A percentile compares a stretch with the other conserved stretches of the same genome.
These are phyloP conservation scores for Thozetella sp. DNA, from an alignment of 495 filamentous ascomycete genomes.

Conservation along the genomic window DNA sequence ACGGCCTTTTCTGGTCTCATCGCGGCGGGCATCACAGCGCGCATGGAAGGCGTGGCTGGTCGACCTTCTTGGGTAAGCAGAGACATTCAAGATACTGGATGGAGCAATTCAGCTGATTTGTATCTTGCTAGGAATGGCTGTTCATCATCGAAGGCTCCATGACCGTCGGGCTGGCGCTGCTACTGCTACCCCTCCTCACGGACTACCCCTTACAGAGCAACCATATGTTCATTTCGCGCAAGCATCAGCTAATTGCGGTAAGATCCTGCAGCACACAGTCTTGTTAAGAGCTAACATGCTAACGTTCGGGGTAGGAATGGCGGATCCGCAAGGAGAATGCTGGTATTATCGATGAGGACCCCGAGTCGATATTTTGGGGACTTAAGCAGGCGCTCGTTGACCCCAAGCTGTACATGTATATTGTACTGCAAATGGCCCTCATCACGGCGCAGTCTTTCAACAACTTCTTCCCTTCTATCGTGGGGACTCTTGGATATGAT, in stretches of 20 bases:
- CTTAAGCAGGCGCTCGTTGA: slow-evolving; percentile 55
- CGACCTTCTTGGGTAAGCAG: slow-evolving; percentile 40
- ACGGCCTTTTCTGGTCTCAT: slow-evolving; percentile 57
- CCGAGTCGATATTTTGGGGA: slow-evolving; percentile 46
- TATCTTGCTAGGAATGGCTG: slow-evolving; percentile 55
- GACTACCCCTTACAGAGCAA: slow-evolving; percentile 57
- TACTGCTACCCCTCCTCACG: slow-evolving; percentile 30
- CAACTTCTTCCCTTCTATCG: slow-evolving; percentile 30
- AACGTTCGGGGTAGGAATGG: slow-evolving; percentile 37
- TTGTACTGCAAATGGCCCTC: slow-evolving; percentile 39
- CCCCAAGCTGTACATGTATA: slow-evolving; percentile 23
- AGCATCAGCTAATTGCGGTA: not conserved
- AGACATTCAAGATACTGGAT: not conserved
- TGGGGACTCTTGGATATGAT: slow-evolving; percentile 4
- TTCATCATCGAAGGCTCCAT: slow-evolving; percentile 61
- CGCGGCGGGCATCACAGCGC: slow-evolving; percentile 28
- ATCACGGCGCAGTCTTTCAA: slow-evolving; percentile 16
- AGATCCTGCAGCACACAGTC: not conserved
- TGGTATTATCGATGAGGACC: slow-evolving; percentile 46
- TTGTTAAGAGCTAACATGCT: not conserved
- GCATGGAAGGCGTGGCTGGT: slow-evolving; percentile 52
- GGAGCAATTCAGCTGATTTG: no score
- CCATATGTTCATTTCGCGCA: slow-evolving; percentile 50
- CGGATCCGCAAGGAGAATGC: slow-evolving; percentile 45
- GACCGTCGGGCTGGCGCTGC: slow-evolving; percentile 28